Evolutionary conservation across 441 rosid species (phyloP).

Genomic region (Adansonia gregorii): DNA sequence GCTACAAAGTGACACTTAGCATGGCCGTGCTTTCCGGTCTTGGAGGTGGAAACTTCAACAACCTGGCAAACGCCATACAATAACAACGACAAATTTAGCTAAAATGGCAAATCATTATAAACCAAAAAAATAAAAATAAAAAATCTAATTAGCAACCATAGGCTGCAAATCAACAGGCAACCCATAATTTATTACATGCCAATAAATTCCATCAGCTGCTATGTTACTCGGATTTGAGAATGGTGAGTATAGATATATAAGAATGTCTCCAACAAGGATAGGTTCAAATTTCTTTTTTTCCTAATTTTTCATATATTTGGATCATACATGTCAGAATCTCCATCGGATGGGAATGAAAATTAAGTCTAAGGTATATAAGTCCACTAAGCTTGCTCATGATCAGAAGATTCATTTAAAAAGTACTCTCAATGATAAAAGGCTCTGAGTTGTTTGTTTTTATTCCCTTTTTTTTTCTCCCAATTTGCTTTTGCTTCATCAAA

Average conservation of each 20-base stretch:
- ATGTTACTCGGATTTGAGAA: not conserved
- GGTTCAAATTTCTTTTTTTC: not conserved
- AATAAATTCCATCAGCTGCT: not conserved
- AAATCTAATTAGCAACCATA: not conserved
- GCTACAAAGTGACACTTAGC: conserved; percentile 96
- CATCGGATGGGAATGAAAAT: no score
- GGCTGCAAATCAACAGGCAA: conserved; percentile 23
- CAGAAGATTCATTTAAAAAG: not conserved
- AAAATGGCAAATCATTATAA: not conserved
- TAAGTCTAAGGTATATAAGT: not conserved
- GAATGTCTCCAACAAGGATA: not conserved
- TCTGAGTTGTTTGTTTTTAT: not conserved
- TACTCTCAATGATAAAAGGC: not conserved
- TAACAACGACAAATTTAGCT: not conserved
- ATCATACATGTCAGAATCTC: not conserved
- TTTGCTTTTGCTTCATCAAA: not conserved
- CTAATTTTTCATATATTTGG: not conserved
- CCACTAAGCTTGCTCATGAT: not conserved
- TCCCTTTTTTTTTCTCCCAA: not conserved
- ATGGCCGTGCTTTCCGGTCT: conserved; percentile 97
- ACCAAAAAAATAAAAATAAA: not conserved
- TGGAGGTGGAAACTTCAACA: conserved; percentile 92
- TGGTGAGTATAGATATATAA: not conserved
- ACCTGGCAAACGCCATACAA: conserved; percentile 49
- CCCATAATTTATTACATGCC: conserved; percentile 18